Evolutionary conservation across 2,329 filamentous ascomycete species (phyloP).

Genomic region (Thielaviopsis euricoi): DNA sequence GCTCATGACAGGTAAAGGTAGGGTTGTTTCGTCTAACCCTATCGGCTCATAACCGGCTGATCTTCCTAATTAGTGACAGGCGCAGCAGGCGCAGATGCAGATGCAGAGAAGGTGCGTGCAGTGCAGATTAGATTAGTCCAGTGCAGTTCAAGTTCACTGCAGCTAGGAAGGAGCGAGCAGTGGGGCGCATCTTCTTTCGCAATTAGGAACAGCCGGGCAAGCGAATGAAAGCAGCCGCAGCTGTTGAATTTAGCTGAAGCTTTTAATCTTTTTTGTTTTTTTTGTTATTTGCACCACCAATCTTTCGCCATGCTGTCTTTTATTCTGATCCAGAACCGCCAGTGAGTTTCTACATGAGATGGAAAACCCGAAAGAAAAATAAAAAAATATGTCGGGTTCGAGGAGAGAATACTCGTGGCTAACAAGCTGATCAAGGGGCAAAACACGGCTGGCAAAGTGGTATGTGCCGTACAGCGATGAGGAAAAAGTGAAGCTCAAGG

Average conservation of each 20-base stretch:
- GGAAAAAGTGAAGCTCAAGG: conserved; percentile 97
- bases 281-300: not conserved
- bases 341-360: conserved; percentile 29
- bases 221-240: not conserved
- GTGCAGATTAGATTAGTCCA: too few species aligned
- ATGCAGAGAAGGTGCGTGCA: too few species aligned
- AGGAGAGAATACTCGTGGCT: too few species aligned
- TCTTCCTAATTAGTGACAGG: not conserved
- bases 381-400: too few species aligned
- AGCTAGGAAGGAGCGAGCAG: too few species aligned
- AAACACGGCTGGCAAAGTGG: conserved; percentile 97
- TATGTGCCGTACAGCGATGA: conserved; percentile 97
- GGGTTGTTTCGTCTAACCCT: not conserved
- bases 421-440: conserved; percentile 47
- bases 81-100: too few species aligned
- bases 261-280: too few species aligned
- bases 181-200: not conserved
- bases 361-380: too few species aligned
- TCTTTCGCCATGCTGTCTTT: conserved; percentile 47
- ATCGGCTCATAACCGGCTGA: not conserved
- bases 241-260: too few species aligned
- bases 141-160: too few species aligned
- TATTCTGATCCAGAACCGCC: conserved; percentile 70
- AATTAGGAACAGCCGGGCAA: not conserved
- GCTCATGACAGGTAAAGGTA: too few species aligned